These are phyloP conservation scores for Isoetes engelmannii DNA, from an alignment of 83 land plant genomes.

Conservation along the genomic window DNA sequence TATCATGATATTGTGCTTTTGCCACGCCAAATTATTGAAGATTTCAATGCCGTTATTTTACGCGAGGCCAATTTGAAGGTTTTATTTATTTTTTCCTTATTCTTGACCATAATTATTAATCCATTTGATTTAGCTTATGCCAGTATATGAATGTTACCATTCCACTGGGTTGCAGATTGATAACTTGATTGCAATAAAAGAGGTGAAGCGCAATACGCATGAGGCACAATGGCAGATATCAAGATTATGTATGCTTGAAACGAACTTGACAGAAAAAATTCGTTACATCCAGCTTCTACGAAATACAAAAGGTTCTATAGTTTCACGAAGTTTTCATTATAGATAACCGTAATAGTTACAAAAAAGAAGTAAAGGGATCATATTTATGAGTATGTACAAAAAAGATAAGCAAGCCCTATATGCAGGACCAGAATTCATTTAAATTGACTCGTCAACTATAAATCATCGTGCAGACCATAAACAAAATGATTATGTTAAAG, in stretches of 20 bases:
- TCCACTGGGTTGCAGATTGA: constrained; percentile 21
- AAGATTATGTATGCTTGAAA: constrained; percentile 20
- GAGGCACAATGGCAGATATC: constrained; percentile 30
- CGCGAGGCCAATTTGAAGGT: constrained; percentile 35
- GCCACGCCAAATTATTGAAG: constrained; percentile 23
- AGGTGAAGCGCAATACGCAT: constrained; percentile 21
- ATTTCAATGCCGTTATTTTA: constrained; percentile 28
- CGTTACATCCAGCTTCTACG: constrained; percentile 30
- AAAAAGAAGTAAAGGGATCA: background rate
- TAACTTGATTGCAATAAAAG: constrained; percentile 19
- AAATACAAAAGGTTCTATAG: constrained; percentile 27
- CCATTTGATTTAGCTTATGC: background rate
- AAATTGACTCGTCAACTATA: background rate
- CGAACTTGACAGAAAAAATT: constrained; percentile 26
- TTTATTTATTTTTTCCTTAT: background rate
- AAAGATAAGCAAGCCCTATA: background rate
- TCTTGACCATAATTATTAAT: background rate
- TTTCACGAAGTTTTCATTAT: too few relatives aligned
- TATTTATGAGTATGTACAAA: background rate
- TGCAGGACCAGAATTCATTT: background rate
- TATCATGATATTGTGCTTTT: constrained; percentile 26
- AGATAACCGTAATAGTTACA: background rate
- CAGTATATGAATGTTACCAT: background rate
- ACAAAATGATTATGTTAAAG: too few relatives aligned
- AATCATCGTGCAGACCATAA: background rate